phyloP scores from a whole-genome alignment of 371 early-diverging fungal species.

The Mucor indicus region DNA sequence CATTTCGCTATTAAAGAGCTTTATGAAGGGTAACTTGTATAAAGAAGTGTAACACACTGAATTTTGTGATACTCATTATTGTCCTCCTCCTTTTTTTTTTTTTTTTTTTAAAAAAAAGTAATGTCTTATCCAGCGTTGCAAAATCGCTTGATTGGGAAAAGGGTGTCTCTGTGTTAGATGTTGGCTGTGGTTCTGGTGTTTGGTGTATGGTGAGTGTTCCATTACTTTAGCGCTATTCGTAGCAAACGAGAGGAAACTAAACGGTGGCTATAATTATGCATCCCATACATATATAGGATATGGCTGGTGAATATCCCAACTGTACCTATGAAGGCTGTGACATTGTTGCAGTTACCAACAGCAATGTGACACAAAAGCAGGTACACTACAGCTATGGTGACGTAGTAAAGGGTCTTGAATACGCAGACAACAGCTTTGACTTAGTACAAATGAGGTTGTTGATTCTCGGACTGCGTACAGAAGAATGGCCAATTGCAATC shows the following conservation, averaged over 20 bases:
- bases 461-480: background rate
- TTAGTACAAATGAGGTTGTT: conserved; percentile 4
- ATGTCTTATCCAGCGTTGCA: background rate
- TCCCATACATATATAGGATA: too few relatives aligned
- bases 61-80: too few relatives aligned
- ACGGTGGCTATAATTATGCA: too few relatives aligned
- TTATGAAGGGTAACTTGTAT: conserved; percentile 22
- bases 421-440: conserved; percentile 14
- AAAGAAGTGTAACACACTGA: too few relatives aligned
- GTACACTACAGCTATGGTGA: background rate
- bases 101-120: background rate
- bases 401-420: background rate
- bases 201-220: too few relatives aligned
- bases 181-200: conserved; percentile 7
- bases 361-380: background rate
- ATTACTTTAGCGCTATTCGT: too few relatives aligned
- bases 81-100: too few relatives aligned
- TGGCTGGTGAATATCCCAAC: conserved; percentile 15
- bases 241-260: too few relatives aligned
- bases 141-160: too few relatives aligned
- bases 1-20: conserved; percentile 36
- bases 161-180: background rate
- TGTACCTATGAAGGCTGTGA: conserved; percentile 10
- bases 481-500: conserved; percentile 9
- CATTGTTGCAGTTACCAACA: background rate